Conservation (phyloP, 768 basidiomycete genomes). For the Cytidiella melzeri region DNA sequence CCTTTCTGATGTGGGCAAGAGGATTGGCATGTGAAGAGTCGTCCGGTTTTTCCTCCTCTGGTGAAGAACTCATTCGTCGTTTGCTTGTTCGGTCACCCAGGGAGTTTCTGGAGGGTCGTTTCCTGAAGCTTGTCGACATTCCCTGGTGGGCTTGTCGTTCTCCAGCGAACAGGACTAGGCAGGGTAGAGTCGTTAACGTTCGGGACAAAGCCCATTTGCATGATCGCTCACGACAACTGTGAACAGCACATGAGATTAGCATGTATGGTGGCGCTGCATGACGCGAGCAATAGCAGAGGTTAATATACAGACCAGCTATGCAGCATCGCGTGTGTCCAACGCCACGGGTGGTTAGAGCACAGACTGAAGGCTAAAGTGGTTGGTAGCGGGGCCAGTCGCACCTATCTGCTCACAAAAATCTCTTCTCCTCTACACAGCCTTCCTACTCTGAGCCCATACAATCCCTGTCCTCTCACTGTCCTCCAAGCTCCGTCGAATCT, state of each 20-base stretch:
- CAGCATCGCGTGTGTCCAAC: no score
- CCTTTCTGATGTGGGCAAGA: conserved; percentile 12
- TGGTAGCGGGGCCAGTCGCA: no score
- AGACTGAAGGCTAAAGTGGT: no score
- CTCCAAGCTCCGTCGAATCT: conserved; percentile 45
- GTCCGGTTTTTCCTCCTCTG: conserved; percentile 81
- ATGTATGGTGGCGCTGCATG: no score
- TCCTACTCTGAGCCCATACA: neutral
- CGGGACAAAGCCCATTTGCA: no score
- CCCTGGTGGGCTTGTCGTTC: neutral
- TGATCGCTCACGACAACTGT: no score
- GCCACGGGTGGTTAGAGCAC: no score
- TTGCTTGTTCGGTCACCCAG: conserved; percentile 48
- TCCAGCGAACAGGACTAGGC: neutral
- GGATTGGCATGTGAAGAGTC: conserved; percentile 35
- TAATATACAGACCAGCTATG: no score
- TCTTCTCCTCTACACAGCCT: neutral
- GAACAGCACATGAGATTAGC: no score
- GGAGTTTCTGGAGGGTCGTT: conserved; percentile 55
- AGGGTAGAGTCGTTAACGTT: no score
- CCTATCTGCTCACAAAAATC: neutral
- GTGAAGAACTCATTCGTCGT: conserved; percentile 51
- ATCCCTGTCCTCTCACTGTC: neutral
- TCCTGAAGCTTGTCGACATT: conserved; percentile 20
- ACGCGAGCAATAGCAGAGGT: no score